phyloP scores from a whole-genome alignment of 1,284 basidiomycete species.

The Trichosporon asahii region DNA sequence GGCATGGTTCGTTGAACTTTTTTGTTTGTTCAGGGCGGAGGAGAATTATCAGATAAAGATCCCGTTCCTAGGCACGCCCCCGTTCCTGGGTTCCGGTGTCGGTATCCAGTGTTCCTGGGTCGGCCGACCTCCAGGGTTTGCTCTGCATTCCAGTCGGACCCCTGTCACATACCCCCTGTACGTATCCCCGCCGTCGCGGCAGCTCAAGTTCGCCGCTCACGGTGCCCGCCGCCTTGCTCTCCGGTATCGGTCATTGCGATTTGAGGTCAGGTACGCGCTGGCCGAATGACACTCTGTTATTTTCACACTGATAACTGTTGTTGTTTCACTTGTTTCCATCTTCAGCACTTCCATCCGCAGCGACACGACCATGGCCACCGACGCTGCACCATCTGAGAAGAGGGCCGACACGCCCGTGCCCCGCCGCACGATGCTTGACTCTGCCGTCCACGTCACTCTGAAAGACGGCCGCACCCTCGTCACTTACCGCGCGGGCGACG shows the following conservation, averaged over 20 bases:
- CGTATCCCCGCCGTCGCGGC: neutral
- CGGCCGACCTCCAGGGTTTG: neutral
- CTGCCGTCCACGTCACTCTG: neutral
- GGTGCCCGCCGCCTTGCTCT: too few species aligned
- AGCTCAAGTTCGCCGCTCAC: neutral
- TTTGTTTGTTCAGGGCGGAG: neutral
- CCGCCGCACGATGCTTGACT: conserved; percentile 8
- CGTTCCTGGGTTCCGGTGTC: neutral
- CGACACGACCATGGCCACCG: neutral
- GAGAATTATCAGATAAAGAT: conserved; percentile 1
- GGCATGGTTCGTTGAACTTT: too few species aligned
- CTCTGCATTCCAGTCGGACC: too few species aligned
- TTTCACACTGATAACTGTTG: neutral
- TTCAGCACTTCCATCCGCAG: neutral
- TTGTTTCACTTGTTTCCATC: neutral
- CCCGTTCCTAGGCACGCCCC: neutral
- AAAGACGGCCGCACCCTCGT: conserved; percentile 4
- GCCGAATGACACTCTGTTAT: neutral
- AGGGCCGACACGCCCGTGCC: neutral
- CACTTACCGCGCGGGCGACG: conserved; percentile 5
- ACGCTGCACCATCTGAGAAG: neutral
- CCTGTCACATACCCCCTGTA: neutral
- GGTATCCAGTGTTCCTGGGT: neutral
- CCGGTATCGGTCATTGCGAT: neutral
- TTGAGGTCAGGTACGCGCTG: neutral